These are phyloP conservation scores for Penicillium cosmopolitanum DNA, from an alignment of 495 filamentous ascomycete species.

Conservation along the genomic window DNA sequence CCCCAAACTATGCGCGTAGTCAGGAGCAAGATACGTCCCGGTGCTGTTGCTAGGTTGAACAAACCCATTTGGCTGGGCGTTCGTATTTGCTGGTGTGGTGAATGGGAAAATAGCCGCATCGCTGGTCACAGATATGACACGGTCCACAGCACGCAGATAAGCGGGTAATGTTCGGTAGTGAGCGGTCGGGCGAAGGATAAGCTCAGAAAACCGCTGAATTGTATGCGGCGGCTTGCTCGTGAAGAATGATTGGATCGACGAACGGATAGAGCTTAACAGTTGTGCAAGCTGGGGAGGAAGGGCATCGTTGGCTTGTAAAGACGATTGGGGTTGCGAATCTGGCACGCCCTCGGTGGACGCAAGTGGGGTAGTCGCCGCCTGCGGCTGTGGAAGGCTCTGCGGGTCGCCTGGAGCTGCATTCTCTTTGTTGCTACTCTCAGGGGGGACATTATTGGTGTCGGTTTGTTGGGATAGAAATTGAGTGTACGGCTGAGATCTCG, in stretches of 20 bases:
- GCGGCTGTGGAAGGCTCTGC: slow-evolving; percentile 35
- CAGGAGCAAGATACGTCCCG: slow-evolving; percentile 26
- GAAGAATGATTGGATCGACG: slow-evolving; percentile 71
- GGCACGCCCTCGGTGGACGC: slow-evolving; percentile 49
- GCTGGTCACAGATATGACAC: slow-evolving; percentile 90
- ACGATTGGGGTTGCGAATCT: slow-evolving; percentile 53
- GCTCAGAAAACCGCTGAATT: slow-evolving; percentile 88
- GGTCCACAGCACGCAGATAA: slow-evolving; percentile 88
- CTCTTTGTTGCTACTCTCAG: slow-evolving; percentile 54
- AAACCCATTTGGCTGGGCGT: slow-evolving; percentile 49
- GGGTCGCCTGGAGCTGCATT: slow-evolving; percentile 48
- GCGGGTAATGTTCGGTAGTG: slow-evolving; percentile 82
- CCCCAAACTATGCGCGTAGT: slow-evolving; percentile 54
- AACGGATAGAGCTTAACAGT: slow-evolving; percentile 67
- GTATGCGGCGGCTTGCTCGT: slow-evolving; percentile 82
- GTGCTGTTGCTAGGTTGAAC: slow-evolving; percentile 38
- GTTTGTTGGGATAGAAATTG: slow-evolving; percentile 39
- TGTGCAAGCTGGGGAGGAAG: slow-evolving; percentile 67
- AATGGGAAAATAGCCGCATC: slow-evolving; percentile 80
- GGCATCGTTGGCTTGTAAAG: slow-evolving; percentile 41
- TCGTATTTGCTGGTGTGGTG: slow-evolving; percentile 58
- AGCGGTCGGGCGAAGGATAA: slow-evolving; percentile 73
- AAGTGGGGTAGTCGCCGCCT: slow-evolving; percentile 33
- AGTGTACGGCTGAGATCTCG: slow-evolving; percentile 31
- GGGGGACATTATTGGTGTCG: slow-evolving; percentile 36